phyloP scores from a whole-genome alignment of 2,329 filamentous ascomycete genomes.

The Dryadomyces sulphureus region DNA sequence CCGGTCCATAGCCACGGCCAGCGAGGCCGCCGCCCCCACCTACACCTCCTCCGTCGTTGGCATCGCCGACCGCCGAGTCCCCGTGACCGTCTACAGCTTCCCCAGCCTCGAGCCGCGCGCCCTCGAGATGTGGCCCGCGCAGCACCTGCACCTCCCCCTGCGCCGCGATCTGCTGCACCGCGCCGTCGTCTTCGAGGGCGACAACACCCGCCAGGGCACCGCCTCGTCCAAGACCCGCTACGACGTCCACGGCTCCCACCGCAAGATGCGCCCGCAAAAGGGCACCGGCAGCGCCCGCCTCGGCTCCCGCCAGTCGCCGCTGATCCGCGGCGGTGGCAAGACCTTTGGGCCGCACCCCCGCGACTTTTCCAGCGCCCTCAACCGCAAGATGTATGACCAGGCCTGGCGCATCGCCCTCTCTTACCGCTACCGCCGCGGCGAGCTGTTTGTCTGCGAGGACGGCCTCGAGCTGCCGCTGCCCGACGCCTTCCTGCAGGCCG shows the following conservation, averaged over 20 bases:
- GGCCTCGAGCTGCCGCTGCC: slow-evolving; percentile 52
- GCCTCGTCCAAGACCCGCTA: slow-evolving; percentile 67
- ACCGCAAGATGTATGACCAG: slow-evolving; percentile 83
- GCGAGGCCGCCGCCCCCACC: background rate
- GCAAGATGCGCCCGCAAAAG: slow-evolving; percentile 78
- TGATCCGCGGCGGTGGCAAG: slow-evolving; percentile 75
- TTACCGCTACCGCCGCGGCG: slow-evolving; percentile 76
- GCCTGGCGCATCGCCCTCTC: slow-evolving; percentile 90
- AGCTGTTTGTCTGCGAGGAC: slow-evolving; percentile 74
- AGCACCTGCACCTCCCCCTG: slow-evolving; percentile 75
- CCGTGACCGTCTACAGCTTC: slow-evolving; percentile 80
- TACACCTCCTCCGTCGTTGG: background rate
- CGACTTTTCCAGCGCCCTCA: slow-evolving; percentile 75
- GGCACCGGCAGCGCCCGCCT: slow-evolving; percentile 67
- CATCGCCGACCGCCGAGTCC: slow-evolving; percentile 51
- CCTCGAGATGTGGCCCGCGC: slow-evolving; percentile 63
- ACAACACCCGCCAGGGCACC: slow-evolving; percentile 74
- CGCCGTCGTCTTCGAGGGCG: slow-evolving; percentile 84
- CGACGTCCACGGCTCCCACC: slow-evolving; percentile 71
- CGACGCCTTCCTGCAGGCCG: slow-evolving; percentile 29
- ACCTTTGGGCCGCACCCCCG: slow-evolving; percentile 80
- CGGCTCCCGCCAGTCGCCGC: slow-evolving; percentile 68
- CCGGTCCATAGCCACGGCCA: background rate
- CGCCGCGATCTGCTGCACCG: slow-evolving; percentile 86
- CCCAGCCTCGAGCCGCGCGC: slow-evolving; percentile 72